These are phyloP conservation scores for Mrakia gelida DNA, from an alignment of 768 basidiomycete genomes.

Conservation along the genomic window DNA sequence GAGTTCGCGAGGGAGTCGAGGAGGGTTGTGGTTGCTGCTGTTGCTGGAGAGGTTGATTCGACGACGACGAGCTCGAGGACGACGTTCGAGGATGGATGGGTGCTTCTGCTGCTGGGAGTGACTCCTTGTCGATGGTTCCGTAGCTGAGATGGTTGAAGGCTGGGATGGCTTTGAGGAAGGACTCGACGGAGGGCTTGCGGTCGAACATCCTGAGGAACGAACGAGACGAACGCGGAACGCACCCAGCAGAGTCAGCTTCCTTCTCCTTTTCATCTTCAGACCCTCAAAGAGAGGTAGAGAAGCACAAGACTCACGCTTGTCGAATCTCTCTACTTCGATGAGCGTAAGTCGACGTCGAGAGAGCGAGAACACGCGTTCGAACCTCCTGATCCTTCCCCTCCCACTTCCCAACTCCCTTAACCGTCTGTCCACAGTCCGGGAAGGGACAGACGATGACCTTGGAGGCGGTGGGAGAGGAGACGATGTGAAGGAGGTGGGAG, in stretches of 20 bases:
- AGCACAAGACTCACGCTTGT: neutral
- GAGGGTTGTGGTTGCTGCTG: neutral
- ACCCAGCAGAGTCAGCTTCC: neutral
- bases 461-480: neutral
- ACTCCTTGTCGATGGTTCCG: neutral
- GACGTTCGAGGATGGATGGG: too few relatives aligned
- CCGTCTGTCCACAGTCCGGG: neutral
- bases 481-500: neutral
- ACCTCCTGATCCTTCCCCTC: neutral
- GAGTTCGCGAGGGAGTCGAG: neutral
- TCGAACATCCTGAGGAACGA: neutral
- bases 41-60: neutral
- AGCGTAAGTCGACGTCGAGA: neutral
- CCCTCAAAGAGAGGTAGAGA: neutral
- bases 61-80: neutral
- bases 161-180: neutral
- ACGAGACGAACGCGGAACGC: too few relatives aligned
- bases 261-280: neutral
- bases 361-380: neutral
- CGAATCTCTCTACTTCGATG: neutral
- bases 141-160: neutral
- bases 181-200: neutral
- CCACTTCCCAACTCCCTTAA: neutral
- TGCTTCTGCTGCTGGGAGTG: neutral
- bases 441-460: neutral